Percentiles rank a stretch among this genome's conserved stretches.
Conservation (phyloP, 1,284 basidiomycete species). For the Phylloporus gajari region DNA sequence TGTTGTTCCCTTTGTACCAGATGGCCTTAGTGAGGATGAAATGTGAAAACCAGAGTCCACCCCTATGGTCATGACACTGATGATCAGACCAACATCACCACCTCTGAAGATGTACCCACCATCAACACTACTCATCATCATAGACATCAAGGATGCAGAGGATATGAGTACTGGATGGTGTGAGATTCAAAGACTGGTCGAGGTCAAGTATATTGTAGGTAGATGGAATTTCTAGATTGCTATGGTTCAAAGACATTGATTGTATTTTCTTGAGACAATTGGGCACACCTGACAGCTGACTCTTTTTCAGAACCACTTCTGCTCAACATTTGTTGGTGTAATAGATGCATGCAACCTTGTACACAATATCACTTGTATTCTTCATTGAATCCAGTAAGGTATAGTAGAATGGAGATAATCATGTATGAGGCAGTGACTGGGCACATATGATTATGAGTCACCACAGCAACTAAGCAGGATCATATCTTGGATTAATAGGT, state of each 20-base stretch:
- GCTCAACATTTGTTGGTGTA: background rate
- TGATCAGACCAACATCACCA: conserved; percentile 6
- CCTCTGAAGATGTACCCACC: conserved; percentile 51
- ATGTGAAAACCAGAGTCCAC: conserved; percentile 6
- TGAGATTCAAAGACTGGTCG: conserved; percentile 82
- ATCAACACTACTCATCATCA: conserved; percentile 77
- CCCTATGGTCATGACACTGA: conserved; percentile 1
- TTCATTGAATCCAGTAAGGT: background rate
- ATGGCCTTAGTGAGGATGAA: conserved; percentile 31
- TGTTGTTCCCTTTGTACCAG: conserved; percentile 33
- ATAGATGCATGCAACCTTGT: conserved; percentile 1
- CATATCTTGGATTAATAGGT: too few species aligned
- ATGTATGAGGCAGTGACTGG: too few species aligned
- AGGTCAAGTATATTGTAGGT: conserved; percentile 79
- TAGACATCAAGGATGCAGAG: conserved; percentile 63
- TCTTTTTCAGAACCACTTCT: background rate
- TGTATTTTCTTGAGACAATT: background rate
- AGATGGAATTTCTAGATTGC: conserved; percentile 87
- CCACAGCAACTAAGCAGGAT: too few species aligned
- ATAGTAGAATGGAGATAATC: too few species aligned
- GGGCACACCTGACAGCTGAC: background rate
- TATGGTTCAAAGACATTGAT: conserved; percentile 75
- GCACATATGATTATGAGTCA: too few species aligned
- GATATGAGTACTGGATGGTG: conserved; percentile 73
- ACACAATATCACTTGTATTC: background rate